Percentiles rank a stretch among this genome's conserved stretches.
phyloP scores from a whole-genome alignment of 2,329 filamentous ascomycete species.

The Pseudogymnoascus sp. region DNA sequence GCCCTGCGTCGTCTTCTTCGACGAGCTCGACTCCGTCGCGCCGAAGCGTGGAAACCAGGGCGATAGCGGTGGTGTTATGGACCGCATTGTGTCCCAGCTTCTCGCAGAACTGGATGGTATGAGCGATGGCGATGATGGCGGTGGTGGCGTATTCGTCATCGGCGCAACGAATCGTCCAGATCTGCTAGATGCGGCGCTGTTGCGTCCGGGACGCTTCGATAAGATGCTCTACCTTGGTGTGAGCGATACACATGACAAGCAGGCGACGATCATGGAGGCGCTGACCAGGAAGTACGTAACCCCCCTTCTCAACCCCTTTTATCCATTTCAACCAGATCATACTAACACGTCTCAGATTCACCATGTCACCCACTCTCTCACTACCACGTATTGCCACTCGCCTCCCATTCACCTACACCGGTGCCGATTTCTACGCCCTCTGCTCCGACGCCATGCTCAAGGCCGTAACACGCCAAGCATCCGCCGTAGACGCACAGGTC shows the following conservation, averaged over 20 bases:
- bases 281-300: slow-evolving; percentile 80
- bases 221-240: slow-evolving; percentile 98
- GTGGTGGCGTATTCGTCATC: slow-evolving; percentile 88
- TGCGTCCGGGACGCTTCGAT: slow-evolving; percentile 87
- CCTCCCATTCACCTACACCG: slow-evolving; percentile 92
- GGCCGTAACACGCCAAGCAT: slow-evolving; percentile 85
- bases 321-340: background rate
- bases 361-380: slow-evolving; percentile 69
- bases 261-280: slow-evolving; percentile 87
- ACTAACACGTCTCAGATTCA: slow-evolving; percentile 56
- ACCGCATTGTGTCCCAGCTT: slow-evolving; percentile 89
- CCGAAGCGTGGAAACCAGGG: slow-evolving; percentile 96
- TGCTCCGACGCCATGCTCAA: slow-evolving; percentile 99
- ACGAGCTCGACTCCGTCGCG: slow-evolving; percentile 86
- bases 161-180: slow-evolving; percentile 94
- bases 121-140: slow-evolving; percentile 79
- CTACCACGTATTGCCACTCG: slow-evolving; percentile 63
- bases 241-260: slow-evolving; percentile 93
- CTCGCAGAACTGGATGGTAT: slow-evolving; percentile 95
- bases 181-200: slow-evolving; percentile 78
- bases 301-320: background rate
- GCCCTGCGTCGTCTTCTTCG: slow-evolving; percentile 88
- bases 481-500: slow-evolving; percentile 76
- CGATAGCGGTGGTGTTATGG: slow-evolving; percentile 96
- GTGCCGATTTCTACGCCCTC: slow-evolving; percentile 92